These are phyloP conservation scores for Carallia brachiata DNA, from an alignment of 345 rosid species.

Conservation along the genomic window DNA sequence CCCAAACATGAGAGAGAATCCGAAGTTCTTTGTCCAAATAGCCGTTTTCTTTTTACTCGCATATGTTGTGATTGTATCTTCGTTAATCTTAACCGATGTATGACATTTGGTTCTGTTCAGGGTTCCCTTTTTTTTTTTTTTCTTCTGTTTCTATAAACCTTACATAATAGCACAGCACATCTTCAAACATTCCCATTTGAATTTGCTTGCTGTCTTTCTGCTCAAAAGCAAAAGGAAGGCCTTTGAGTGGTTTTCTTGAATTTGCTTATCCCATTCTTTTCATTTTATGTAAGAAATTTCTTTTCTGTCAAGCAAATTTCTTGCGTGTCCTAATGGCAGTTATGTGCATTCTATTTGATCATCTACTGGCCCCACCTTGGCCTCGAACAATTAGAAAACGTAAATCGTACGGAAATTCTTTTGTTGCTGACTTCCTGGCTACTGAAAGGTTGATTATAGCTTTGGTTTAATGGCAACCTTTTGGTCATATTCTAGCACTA, in stretches of 20 bases:
- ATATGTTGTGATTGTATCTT: conserved; percentile 90
- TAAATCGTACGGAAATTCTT: too few relatives aligned
- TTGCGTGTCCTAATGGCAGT: too few relatives aligned
- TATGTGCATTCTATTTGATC: too few relatives aligned
- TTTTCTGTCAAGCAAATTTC: too few relatives aligned
- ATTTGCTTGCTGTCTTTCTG: conserved; percentile 11
- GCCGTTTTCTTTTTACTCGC: conserved; percentile 89
- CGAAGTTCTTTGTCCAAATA: conserved; percentile 79
- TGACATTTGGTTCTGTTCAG: conserved; percentile 21
- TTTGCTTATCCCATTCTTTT: background rate
- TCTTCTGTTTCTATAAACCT: background rate
- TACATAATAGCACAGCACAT: background rate
- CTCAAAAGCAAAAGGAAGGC: conserved; percentile 11
- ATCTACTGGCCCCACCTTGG: too few relatives aligned
- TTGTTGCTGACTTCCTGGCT: too few relatives aligned
- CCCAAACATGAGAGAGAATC: conserved; percentile 99
- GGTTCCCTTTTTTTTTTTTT: background rate
- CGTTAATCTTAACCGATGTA: conserved; percentile 87
- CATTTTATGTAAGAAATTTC: too few relatives aligned
- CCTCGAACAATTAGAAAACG: too few relatives aligned
- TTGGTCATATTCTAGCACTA: too few relatives aligned
- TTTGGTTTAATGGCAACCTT: too few relatives aligned
- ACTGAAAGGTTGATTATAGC: too few relatives aligned
- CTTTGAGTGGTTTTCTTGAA: background rate
- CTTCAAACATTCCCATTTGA: conserved; percentile 11